Evolutionary conservation across 2,329 filamentous ascomycete species (phyloP).

Genomic region (Alternaria incomplexa): DNA sequence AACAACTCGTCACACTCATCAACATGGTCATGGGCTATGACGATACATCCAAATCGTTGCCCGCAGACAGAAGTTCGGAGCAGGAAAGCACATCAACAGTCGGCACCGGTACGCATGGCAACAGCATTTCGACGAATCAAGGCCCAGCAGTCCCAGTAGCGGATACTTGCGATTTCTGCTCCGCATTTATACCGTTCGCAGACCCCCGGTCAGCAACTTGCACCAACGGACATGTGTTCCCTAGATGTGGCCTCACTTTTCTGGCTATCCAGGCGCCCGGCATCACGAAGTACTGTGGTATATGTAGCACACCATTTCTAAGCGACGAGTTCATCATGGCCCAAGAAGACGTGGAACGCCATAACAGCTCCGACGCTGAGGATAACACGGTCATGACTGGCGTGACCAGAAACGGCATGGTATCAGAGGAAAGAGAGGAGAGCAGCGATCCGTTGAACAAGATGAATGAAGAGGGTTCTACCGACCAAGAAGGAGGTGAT

Average conservation of each 20-base stretch:
- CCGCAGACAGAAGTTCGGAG: background rate
- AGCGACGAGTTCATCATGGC: constrained; percentile 50
- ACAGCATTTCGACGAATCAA: background rate
- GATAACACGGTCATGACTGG: background rate
- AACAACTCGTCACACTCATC: constrained; percentile 26
- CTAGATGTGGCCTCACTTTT: constrained; percentile 62
- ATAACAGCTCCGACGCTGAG: background rate
- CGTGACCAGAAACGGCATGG: background rate
- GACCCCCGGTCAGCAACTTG: constrained; percentile 57
- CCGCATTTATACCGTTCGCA: constrained; percentile 55
- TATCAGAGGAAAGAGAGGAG: background rate
- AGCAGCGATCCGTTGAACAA: background rate
- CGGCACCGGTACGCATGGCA: background rate
- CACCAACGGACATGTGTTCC: constrained; percentile 59
- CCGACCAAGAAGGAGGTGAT: background rate
- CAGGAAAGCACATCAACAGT: background rate
- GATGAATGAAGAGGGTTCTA: background rate
- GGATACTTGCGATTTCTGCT: constrained; percentile 62
- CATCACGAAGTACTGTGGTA: constrained; percentile 60
- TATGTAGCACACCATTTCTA: constrained; percentile 59
- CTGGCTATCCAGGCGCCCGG: constrained; percentile 62
- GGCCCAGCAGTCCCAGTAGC: constrained; percentile 1
- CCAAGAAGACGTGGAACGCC: constrained; percentile 21
- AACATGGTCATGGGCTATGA: constrained; percentile 15
- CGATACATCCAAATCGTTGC: background rate